Conservation (phyloP, 164 flowering plant species). For the Vitis amurensis region DNA sequence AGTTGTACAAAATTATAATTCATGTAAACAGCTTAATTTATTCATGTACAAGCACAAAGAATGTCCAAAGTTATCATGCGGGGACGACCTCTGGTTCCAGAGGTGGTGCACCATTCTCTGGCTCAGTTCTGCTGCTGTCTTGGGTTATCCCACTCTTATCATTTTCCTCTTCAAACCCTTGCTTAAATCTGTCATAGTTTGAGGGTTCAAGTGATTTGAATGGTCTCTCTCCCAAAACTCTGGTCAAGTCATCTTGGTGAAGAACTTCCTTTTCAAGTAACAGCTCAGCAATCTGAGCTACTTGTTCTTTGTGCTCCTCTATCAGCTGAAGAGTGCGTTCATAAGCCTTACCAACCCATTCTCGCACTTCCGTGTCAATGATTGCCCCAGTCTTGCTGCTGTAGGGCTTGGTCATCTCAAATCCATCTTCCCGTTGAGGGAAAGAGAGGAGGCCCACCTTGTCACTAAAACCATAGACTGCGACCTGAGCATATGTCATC, state of each 20-base stretch:
- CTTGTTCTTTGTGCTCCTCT: slow-evolving; percentile 73
- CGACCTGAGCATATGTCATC: slow-evolving; percentile 94
- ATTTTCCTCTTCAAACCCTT: slow-evolving; percentile 65
- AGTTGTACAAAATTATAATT: neutral
- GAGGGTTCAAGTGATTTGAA: slow-evolving; percentile 65
- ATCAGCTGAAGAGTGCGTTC: slow-evolving; percentile 62
- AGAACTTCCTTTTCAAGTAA: slow-evolving; percentile 90
- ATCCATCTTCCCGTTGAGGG: slow-evolving; percentile 71
- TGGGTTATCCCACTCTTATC: slow-evolving; percentile 28
- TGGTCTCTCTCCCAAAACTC: slow-evolving; percentile 82
- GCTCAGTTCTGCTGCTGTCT: slow-evolving; percentile 17
- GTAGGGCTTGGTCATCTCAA: slow-evolving; percentile 86
- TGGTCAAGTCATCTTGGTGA: slow-evolving; percentile 79
- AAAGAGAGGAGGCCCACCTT: slow-evolving; percentile 95
- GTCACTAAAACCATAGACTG: slow-evolving; percentile 88
- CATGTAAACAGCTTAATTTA: neutral
- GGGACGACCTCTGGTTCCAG: slow-evolving; percentile 62
- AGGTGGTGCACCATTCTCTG: slow-evolving; percentile 47
- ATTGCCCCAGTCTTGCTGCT: slow-evolving; percentile 89
- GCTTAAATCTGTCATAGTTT: slow-evolving; percentile 74
- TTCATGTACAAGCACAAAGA: slow-evolving; percentile 32
- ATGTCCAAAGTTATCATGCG: slow-evolving; percentile 20
- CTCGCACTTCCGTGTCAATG: slow-evolving; percentile 86
- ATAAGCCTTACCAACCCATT: slow-evolving; percentile 85
- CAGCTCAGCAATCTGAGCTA: slow-evolving; percentile 82